Base-by-base conservation (phyloP, 2,329 filamentous ascomycete species). In the Monosporascus sp. region DNA sequence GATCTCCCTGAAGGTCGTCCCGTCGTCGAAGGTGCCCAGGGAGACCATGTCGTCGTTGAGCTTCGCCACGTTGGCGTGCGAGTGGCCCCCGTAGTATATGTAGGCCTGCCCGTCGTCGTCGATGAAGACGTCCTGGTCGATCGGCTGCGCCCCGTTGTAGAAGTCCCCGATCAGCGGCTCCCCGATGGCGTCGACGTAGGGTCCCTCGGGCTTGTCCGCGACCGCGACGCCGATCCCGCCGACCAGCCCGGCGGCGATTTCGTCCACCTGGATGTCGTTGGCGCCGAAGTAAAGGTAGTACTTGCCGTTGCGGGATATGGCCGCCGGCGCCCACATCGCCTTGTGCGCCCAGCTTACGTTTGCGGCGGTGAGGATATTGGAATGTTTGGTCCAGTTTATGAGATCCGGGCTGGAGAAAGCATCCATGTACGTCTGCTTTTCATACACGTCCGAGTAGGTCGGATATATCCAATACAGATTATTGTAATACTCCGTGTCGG, bases 201-300 rank as follows among this genome's bases (percentile, higher is more conserved):
- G 74, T 0, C 74, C 74, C 34, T 67, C 64, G 0, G 73, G 68
- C 3, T 52, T 63, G 15, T 66, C 63, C 0, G 72, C 67, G 4
- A 68, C 64, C 0, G 67, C 73, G 1, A 75, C 73, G 3, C 73
- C 73, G 17, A 76, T 74, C 3, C 73, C 73, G 6, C 70, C 72
- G 1, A 73, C 62, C 14, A 59, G 47, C 6, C 65, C 65, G 7
- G 50, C 47, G 25, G 54, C 60, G 3, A 61, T 56, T 39, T 66
- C 63, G 24, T 61, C 62, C 44, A 64, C 62, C 25, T 72, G 71
- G 45, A 75, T 72, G 51, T 78, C 76, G 39, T 78, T 78, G 37
- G 75, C 76, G 44, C 68, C 73, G 56, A 78, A 79, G 62, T 79
- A 79, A 50, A 79, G 67, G 57, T 73, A 78, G 60, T 78, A 79